These are phyloP conservation scores for Linum usitatissimum DNA, from an alignment of 345 rosid genomes.

Conservation along the genomic window DNA sequence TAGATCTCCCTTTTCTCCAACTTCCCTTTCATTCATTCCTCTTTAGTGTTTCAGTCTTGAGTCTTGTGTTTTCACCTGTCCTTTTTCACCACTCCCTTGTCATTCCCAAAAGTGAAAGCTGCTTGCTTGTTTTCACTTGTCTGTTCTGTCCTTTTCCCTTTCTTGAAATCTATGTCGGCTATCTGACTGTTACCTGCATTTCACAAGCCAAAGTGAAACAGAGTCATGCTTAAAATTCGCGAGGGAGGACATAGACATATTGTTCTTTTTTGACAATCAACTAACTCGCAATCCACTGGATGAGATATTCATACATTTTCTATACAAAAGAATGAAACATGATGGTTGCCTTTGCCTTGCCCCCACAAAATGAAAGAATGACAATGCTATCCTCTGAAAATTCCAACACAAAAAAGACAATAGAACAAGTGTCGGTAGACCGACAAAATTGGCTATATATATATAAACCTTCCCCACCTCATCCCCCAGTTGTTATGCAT, in stretches of 20 bases:
- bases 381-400: conserved; percentile 4
- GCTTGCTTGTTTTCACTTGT: conserved; percentile 5
- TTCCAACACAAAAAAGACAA: neutral
- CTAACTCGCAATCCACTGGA: neutral
- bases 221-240: neutral
- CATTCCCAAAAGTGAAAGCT: conserved; percentile 28
- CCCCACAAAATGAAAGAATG: conserved; percentile 9
- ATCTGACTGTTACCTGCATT: neutral
- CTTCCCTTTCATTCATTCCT: conserved; percentile 8
- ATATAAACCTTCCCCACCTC: conserved; percentile 22
- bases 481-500: conserved; percentile 11
- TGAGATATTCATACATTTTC: too few relatives aligned
- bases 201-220: neutral
- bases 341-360: neutral
- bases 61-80: conserved; percentile 15
- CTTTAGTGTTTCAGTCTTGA: neutral
- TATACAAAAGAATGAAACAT: too few relatives aligned
- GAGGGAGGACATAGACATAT: neutral
- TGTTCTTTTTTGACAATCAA: conserved; percentile 7
- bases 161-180: neutral
- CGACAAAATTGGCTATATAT: conserved; percentile 9
- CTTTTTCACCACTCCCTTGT: conserved; percentile 14
- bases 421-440: conserved; percentile 16
- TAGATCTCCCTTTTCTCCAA: too few relatives aligned
- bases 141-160: neutral